Base-by-base conservation (phyloP, 2,329 filamentous ascomycete genomes). In the Shiraia sp. region DNA sequence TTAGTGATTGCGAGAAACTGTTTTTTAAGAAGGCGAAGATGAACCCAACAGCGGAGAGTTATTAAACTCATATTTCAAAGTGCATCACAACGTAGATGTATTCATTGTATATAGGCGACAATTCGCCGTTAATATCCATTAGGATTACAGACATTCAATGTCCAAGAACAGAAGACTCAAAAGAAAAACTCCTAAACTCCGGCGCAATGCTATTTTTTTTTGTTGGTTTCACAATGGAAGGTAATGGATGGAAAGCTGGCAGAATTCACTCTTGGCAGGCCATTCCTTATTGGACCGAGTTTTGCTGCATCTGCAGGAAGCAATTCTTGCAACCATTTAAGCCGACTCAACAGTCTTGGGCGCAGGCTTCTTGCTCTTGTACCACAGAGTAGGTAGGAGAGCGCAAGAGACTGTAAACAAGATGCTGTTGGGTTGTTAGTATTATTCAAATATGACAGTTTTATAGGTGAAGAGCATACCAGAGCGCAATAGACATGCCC, bases 401-500 rank as follows among this genome's bases (percentile, higher is more conserved):
- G 72, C 55, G 38, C 59, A 68, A 9, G 73, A 75, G 36, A 69
- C 71, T 8, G 70, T 71, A 56, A 75, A 77, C 14, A 77, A 56
- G 37, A 78, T 70, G 52, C 71, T 73, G 16, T n/a, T 45, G 23
- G 5, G 1, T 1, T 9, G 23, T 62, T 50, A 65, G 52, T 32
- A 32, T 8, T 3, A 9, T 15, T 9, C 3, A 16, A 4, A 10
- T 15, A 9, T 10, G 0, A 10, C 17, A n/a, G 5, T 19, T 0
- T 1, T n/a, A 10, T n/a, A 10, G 10, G 3, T 6, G 24, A 75
- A 22, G 19, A 8, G 19, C 77, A 63, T 63, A 82, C 79, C 79
- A 90, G 35, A 95, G 79, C 4, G 84, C 84, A 68, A 96, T 91
- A 66, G 83, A 81, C 46, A 96, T 71, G 1, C 90, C 90, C 91